Conservation (phyloP, 208 protist species). For the Phytomonas francai region DNA sequence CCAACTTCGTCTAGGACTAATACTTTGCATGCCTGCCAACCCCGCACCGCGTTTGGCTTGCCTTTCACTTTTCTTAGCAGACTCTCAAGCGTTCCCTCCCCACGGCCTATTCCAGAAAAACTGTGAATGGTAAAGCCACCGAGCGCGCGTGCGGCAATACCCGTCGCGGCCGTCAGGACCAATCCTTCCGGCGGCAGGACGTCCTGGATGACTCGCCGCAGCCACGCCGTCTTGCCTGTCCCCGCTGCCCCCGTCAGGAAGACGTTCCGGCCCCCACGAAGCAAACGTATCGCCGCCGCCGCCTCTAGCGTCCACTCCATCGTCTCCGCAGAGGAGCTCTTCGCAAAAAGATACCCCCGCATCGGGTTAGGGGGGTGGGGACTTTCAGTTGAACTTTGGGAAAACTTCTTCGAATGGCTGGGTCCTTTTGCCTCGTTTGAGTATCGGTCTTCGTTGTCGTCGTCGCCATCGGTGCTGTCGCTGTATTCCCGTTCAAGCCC, state of each 20-base stretch:
- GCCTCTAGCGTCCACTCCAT: conserved; percentile 39
- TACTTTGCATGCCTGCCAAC: conserved; percentile 49
- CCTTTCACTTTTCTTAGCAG: conserved; percentile 25
- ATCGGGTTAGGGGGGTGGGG: neutral
- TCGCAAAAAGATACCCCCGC: neutral
- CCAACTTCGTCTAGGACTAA: conserved; percentile 86
- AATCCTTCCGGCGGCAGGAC: conserved; percentile 18
- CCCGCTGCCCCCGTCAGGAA: conserved; percentile 75
- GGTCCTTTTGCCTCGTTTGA: neutral
- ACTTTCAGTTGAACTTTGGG: neutral
- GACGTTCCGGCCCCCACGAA: conserved; percentile 44
- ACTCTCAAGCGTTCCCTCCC: conserved; percentile 20
- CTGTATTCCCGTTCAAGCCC: conserved; percentile 2
- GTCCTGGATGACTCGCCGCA: conserved; percentile 34
- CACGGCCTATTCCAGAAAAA: conserved; percentile 60
- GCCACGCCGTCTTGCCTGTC: conserved; percentile 77
- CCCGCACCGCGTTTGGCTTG: conserved; percentile 20
- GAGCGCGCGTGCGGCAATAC: conserved; percentile 66
- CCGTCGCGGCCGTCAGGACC: conserved; percentile 65
- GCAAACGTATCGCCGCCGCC: conserved; percentile 25
- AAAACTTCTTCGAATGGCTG: neutral
- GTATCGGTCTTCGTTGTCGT: conserved; percentile 6
- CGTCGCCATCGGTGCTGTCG: conserved; percentile 4
- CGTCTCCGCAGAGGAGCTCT: neutral
- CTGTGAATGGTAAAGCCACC: conserved; percentile 63